Conservation (phyloP, 2,329 filamentous ascomycete species). For the Emydomyces testavorans region DNA sequence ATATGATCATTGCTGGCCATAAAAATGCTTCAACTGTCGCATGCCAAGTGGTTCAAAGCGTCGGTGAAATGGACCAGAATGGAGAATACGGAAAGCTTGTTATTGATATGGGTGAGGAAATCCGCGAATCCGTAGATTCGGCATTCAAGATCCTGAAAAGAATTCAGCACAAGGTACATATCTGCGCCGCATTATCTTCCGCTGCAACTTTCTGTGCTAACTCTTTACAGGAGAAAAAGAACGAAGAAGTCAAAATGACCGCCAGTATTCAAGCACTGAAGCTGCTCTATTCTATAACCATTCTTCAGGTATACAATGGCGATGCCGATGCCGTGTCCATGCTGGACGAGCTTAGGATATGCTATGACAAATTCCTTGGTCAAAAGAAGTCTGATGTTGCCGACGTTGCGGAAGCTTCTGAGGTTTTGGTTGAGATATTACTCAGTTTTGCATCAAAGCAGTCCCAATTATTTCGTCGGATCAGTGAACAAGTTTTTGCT, state of each 20-base stretch:
- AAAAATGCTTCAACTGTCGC: conserved; percentile 30
- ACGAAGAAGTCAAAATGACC: conserved; percentile 36
- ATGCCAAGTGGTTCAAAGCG: conserved; percentile 32
- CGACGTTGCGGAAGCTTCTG: conserved; percentile 44
- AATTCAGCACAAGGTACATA: conserved; percentile 28
- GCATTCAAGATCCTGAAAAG: conserved; percentile 34
- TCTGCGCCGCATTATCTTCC: neutral
- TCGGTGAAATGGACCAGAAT: conserved; percentile 30
- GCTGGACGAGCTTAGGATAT: conserved; percentile 67
- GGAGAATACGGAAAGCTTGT: conserved; percentile 33
- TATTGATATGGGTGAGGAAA: conserved; percentile 39
- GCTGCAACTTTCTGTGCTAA: conserved; percentile 13
- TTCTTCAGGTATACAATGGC: conserved; percentile 82
- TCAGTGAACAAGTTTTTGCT: conserved; percentile 78
- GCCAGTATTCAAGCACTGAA: conserved; percentile 53
- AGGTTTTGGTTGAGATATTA: conserved; percentile 73
- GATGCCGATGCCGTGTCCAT: conserved; percentile 76
- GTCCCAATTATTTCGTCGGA: conserved; percentile 71
- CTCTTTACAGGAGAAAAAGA: conserved; percentile 42
- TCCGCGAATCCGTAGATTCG: conserved; percentile 34
- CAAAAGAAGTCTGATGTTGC: conserved; percentile 43
- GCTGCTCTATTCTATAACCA: conserved; percentile 69
- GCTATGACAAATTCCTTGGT: conserved; percentile 52
- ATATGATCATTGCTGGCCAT: conserved; percentile 38
- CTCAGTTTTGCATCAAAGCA: conserved; percentile 81